A percentile compares a stretch with the other conserved stretches of the same genome.
phyloP scores from a whole-genome alignment of 176 grass and related monocot species.

The Echinochloa phyllopogon region DNA sequence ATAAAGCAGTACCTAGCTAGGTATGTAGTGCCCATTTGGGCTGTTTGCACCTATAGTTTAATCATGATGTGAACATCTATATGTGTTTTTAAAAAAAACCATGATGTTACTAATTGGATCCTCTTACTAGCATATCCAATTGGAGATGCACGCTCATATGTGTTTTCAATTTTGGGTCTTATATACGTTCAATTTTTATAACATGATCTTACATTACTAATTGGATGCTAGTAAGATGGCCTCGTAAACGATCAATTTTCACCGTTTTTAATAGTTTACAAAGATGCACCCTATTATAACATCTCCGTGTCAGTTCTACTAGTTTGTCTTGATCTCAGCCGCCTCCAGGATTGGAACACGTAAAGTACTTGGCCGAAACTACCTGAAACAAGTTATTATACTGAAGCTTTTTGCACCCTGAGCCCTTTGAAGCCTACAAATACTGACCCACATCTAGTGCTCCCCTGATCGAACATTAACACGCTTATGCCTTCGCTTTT shows the following conservation, averaged over 20 bases:
- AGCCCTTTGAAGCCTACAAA: slow-evolving; percentile 76
- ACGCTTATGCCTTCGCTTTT: slow-evolving; percentile 62
- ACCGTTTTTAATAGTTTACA: not conserved
- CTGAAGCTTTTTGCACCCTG: slow-evolving; percentile 54
- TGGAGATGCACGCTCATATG: too few species aligned
- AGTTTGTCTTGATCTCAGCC: slow-evolving; percentile 13
- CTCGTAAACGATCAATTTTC: not conserved
- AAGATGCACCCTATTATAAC: not conserved
- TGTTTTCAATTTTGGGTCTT: too few species aligned
- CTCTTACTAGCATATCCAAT: too few species aligned
- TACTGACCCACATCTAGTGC: slow-evolving; percentile 74
- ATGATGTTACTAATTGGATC: not conserved
- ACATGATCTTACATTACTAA: not conserved
- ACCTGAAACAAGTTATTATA: slow-evolving; percentile 57
- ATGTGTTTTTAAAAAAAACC: not conserved
- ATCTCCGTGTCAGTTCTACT: not conserved
- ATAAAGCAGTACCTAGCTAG: slow-evolving; percentile 42
- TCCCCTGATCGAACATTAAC: slow-evolving; percentile 69
- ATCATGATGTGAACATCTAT: not conserved
- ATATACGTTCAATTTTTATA: too few species aligned
- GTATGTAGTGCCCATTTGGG: slow-evolving; percentile 29
- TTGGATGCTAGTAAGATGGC: not conserved
- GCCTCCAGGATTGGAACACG: slow-evolving; percentile 54
- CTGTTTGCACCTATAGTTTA: not conserved
- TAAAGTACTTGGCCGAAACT: slow-evolving; percentile 41